These are phyloP conservation scores for Syncephalastrum sp. DNA, from an alignment of 371 early-diverging fungal genomes.

Conservation along the genomic window DNA sequence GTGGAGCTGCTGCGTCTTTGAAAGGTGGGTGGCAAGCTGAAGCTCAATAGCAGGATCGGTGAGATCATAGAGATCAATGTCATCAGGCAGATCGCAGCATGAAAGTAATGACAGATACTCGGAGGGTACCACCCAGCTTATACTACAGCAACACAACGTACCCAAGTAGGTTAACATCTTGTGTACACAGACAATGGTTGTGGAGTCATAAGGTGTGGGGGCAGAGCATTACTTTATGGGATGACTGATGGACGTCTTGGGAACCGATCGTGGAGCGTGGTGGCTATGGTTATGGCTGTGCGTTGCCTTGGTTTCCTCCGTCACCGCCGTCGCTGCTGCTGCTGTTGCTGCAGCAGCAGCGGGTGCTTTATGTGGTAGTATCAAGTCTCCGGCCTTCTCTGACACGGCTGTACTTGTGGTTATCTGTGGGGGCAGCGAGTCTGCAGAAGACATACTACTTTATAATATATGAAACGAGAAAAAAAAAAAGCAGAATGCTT, in stretches of 20 bases:
- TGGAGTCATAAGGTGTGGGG: background rate
- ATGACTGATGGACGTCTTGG: conserved; percentile 56
- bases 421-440: conserved; percentile 12
- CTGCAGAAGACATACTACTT: conserved; percentile 13
- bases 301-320: background rate
- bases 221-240: conserved; percentile 48
- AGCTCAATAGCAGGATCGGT: conserved; percentile 29
- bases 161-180: background rate
- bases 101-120: conserved; percentile 39
- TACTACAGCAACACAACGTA: conserved; percentile 23
- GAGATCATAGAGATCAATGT: conserved; percentile 40
- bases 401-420: conserved; percentile 4
- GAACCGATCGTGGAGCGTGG: conserved; percentile 9
- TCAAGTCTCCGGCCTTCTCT: background rate
- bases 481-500: conserved; percentile 4
- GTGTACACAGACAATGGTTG: background rate
- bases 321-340: background rate
- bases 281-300: conserved; percentile 3
- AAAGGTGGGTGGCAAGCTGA: conserved; percentile 6
- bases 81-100: conserved; percentile 27
- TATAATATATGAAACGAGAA: background rate
- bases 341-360: background rate
- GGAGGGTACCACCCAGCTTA: conserved; percentile 58
- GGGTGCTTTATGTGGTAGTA: too few relatives aligned
- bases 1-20: conserved; percentile 11